Evolutionary conservation across 768 basidiomycete genomes (phyloP), one percentile per base, ranked within the genome.

Genomic region (Termitomyces eurrhizus): DNA sequence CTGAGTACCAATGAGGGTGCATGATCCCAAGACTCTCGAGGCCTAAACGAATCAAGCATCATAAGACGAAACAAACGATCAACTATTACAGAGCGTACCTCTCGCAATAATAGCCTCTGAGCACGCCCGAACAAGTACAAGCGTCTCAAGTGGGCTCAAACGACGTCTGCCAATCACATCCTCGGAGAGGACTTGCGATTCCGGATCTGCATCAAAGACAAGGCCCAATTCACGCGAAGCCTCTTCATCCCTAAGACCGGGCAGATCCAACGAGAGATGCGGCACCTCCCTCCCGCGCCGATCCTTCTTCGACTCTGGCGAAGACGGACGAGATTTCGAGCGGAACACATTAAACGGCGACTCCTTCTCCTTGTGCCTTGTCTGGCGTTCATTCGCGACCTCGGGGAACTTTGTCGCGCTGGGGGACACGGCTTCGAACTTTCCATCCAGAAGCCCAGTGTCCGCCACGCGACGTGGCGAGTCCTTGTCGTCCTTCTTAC

Each of bases 1-100:
- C 80, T 44, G 90, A 87, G 70, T 88, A 79, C 90, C 89, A 93
- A 69, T 92, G 88, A 6, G 92, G 89, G 66, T 89, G 88, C 89
- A 93, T 93, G 50, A 93, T 79, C 21, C 91, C 92, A 50, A 90
- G 85, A 4, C 87, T 86, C 69, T 92, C 89, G 54, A 92, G 77
- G n/a, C 90, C 90, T 92, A n/a, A 61, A 13, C 62, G 58, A 45
- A 62, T 65, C 44, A n/a, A n/a, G n/a, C 39, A 50, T 62, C 35
- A 66, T 21, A 48, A 24, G 24, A 21, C 32, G 37, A 62, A 29
- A 59, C 57, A 53, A 67, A 26, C 62, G 52, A 46, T 63, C 7
- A 33, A 9, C 16, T 7, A 33, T n/a, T 4, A 4, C 2, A 57
- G 49, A 44, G 70, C 83, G 35, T 74, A 85, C 90, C 91, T 66